These are phyloP conservation scores for Cryptococcus deneoformans DNA, from an alignment of 1,284 basidiomycete genomes.

Conservation along the genomic window DNA sequence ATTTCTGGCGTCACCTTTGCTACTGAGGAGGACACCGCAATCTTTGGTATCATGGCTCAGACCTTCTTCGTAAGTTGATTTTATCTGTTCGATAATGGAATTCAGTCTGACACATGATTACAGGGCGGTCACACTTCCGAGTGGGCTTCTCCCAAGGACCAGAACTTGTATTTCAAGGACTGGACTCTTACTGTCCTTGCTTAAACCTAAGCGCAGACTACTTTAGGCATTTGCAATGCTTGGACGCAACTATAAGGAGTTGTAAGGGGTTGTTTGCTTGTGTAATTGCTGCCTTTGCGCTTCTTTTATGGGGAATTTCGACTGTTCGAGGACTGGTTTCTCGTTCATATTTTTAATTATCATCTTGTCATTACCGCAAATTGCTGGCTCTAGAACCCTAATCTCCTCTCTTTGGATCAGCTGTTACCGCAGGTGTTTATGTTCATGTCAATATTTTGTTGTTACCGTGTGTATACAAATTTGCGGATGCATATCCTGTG, in stretches of 20 bases:
- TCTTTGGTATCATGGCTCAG: conserved; percentile 64
- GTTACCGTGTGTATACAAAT: too few species aligned
- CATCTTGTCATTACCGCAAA: too few species aligned
- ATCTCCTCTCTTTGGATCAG: too few species aligned
- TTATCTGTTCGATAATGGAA: neutral
- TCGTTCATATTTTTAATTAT: neutral
- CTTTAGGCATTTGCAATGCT: neutral
- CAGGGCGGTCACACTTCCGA: conserved; percentile 35
- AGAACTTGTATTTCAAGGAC: conserved; percentile 62
- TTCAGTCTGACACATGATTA: neutral
- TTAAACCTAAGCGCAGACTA: conserved; percentile 16
- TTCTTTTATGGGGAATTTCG: neutral
- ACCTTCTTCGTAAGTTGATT: conserved; percentile 68
- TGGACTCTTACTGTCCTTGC: conserved; percentile 62
- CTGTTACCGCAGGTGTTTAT: too few species aligned
- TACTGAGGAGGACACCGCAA: conserved; percentile 51
- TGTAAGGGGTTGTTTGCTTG: too few species aligned
- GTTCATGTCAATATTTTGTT: too few species aligned
- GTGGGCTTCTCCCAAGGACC: conserved; percentile 59
- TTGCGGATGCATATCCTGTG: too few species aligned
- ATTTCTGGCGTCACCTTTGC: conserved; percentile 56
- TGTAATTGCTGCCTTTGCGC: neutral
- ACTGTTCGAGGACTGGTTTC: neutral
- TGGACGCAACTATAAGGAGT: neutral
- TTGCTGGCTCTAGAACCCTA: too few species aligned